Base-by-base conservation (phyloP, 73 alveolate genomes). In the Paramecium pentaurelia region DNA sequence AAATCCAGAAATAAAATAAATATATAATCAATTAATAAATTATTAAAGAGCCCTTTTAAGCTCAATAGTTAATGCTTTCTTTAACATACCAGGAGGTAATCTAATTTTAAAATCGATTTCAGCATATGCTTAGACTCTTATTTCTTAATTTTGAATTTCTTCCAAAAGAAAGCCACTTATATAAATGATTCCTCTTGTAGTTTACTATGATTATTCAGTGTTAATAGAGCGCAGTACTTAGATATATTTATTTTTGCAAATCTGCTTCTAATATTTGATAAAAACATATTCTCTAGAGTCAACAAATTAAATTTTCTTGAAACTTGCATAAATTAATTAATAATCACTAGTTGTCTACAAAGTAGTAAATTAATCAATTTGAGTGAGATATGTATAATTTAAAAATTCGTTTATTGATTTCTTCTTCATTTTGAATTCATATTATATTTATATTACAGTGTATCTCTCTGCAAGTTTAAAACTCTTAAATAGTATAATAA, bases 41-140 rank as follows among this genome's bases (percentile, higher is more conserved):
- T 73, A 16, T 37, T 73, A 38, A 14, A 73, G 58, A 11, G 60
- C 37, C 12, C 22, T 73, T 38, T 36, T 73, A 36, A 73, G 34
- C 27, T 73, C 44, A 73, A 73, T 34, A 14, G 22, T 1, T 36
- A 73, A 22, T 73, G 68, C 87, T 18, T 73, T 73, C 45, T 71
- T 71, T n/a, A 36, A 32, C 86, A 71, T 71, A 71, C 86, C 64
- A 12, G 87, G 87, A 9, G 68, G 68, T 8, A 73, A n/a, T 73
- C 40, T 73, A 9, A 40, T 36, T 73, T 73, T 37, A 18, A 73
- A 36, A 73, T 36, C 64, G 0, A 36, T 20, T 44, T 73, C 87
- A 9, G 60, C 34, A 73, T 37, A 73, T 34, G 87, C 87, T 16
- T 73, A 34, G 9, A 73, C 87, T 37, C 38, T 16, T 73, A 73